Base-by-base conservation (phyloP, 805 yeast genomes). In the Ogataea methylovora region DNA sequence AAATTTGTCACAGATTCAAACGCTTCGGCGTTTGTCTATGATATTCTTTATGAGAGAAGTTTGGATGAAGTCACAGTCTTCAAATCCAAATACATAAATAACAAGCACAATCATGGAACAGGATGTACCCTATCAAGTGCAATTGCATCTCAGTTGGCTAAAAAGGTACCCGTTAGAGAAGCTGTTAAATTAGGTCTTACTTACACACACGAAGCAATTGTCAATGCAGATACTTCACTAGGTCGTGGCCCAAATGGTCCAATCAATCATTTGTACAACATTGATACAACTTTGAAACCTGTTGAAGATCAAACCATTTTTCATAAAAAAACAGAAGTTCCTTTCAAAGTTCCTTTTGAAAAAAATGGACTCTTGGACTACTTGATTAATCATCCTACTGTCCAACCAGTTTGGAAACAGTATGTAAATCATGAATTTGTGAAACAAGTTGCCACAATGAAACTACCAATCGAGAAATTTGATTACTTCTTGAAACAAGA, bases 71-170 rank as follows among this genome's bases (percentile, higher is more conserved):
- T 60, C 28, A 58, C 67, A 1, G 50, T 72, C 1, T 76, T 69
- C 47, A 63, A 62, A 37, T 75, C 81, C 7, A 56, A 54, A 2
- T 69, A 48, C 41, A 53, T 73, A 10, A 49, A 58, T 6, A 63
- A 86, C 1, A 52, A 57, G 2, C 73, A 79, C 48, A 76, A 84
- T 1, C 96, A 87, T 54, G 96, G 96, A 10, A 84, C 95, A 4
- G 96, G 96, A 1, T 87, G 96, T 56, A 83, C 95, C 0, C 63
- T 87, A 33, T 76, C 94, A 0, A 78, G 94, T 1, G 69, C 94
- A 0, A 79, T 87, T 41, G 79, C 92, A 0, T 76, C 92, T 2
- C 75, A 82, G 44, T 45, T 85, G 18, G 88, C 94, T 3, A 64
- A 64, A 24, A 79, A 79, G 0, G 43, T 50, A 24, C 23, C 61